Evolutionary conservation across 148 eudicot species (phyloP), one percentile per base, ranked within the genome.

Genomic region (Vaccinium darrowii): DNA sequence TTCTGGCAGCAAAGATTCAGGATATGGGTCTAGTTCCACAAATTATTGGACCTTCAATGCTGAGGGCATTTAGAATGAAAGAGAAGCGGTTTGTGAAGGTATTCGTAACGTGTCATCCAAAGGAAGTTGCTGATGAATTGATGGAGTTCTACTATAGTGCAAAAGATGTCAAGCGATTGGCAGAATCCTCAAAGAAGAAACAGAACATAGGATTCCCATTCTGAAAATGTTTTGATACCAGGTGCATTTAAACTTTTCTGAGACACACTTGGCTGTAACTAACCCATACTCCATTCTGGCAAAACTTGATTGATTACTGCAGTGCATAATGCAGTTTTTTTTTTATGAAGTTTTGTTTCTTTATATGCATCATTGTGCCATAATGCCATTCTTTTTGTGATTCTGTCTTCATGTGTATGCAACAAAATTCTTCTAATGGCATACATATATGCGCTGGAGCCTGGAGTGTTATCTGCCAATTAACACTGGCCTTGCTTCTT

Each of bases 1-100:
- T 85, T 78, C 80, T 95, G 52, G 93, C 87, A 4, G 63, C 84
- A 30, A 92, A 89, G 86, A 89, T 95, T 65, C 88, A 90, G 69
- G 93, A 91, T 30, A 89, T 94, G 98, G 91, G 85, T 50, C 90
- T 95, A 67, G 47, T 43, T 54, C 98, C 98, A 11, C 86, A 84
- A 57, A 88, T 95, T 5, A 86, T 89, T 52, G 94, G 92, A 57
- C 88, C 90, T 65, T 2, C 3, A 7, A n/a, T 95, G 85, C 63
- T 94, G 67, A 90, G 79, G 58, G 96, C 98, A 47, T 71, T 95
- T 85, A 90, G 98, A 86, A 94, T 94, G 98, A 49, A 81, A 1
- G 98, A 93, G 56, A 84, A 86, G 84, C 85, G 93, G 86, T 93
- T 95, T 86, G 14, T 87, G 49, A 75, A 89, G 81, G 92, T 75